Evolutionary conservation across 2,329 filamentous ascomycete genomes (phyloP).

Genomic region (Dactylellina sp.): DNA sequence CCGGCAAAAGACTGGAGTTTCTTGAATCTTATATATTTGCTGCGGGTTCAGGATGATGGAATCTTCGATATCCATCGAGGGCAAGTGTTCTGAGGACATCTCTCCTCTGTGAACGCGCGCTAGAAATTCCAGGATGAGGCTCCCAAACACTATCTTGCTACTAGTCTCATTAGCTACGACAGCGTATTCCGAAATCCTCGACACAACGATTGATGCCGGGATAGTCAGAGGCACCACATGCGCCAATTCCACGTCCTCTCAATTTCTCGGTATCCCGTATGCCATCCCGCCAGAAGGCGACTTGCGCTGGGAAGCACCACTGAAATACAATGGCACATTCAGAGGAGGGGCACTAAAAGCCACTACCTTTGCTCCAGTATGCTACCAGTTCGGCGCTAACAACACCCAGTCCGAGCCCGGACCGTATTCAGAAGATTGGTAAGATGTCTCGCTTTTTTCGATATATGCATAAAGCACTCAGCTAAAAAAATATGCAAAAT

Average conservation of each 20-base stretch:
- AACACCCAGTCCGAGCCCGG: background rate
- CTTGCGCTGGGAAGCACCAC: constrained; percentile 42
- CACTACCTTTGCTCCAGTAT: constrained; percentile 3
- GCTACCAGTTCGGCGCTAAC: constrained; percentile 32
- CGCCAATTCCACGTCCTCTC: constrained; percentile 3
- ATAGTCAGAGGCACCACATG: constrained; percentile 21
- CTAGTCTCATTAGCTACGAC: background rate
- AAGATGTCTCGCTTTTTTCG: background rate
- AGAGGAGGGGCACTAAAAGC: constrained; percentile 26
- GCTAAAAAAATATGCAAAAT: background rate
- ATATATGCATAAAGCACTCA: background rate
- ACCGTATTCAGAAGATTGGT: constrained; percentile 46
- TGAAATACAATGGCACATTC: constrained; percentile 29
- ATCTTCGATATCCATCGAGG: too few relatives aligned
- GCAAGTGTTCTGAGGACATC: too few relatives aligned
- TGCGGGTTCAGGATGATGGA: too few relatives aligned
- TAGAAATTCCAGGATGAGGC: background rate
- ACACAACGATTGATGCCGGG: constrained; percentile 9
- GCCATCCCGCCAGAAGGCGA: constrained; percentile 36
- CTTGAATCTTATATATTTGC: too few relatives aligned
- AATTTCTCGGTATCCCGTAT: constrained; percentile 43
- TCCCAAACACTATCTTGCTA: background rate
- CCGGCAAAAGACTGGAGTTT: too few relatives aligned
- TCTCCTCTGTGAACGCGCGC: too few relatives aligned
- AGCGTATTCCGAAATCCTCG: constrained; percentile 13